Percentiles rank a stretch among this genome's conserved stretches.
These are phyloP conservation scores for Microdochium paspali DNA, from an alignment of 2,329 filamentous ascomycete genomes.

Conservation along the genomic window DNA sequence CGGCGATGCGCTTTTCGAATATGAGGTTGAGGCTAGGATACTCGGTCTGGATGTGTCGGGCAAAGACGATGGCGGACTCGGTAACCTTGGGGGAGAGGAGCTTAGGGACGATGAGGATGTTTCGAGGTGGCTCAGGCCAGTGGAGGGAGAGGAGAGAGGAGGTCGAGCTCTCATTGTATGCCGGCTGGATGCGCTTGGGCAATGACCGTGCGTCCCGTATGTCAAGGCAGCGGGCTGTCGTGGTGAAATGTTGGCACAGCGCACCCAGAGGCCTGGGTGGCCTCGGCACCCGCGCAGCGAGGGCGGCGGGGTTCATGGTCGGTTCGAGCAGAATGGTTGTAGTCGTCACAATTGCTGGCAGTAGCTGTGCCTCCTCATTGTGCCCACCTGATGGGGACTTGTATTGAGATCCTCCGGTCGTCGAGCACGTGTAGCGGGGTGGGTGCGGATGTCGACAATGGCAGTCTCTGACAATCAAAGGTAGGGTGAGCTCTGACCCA, in stretches of 20 bases:
- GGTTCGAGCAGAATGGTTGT: too few species aligned
- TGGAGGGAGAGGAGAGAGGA: slow-evolving; percentile 46
- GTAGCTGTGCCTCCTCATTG: too few species aligned
- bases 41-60: slow-evolving; percentile 65
- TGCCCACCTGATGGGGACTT: too few species aligned
- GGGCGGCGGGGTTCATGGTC: too few species aligned
- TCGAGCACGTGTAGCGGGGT: too few species aligned
- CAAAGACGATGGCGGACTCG: slow-evolving; percentile 43
- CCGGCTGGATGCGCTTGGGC: slow-evolving; percentile 48
- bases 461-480: too few species aligned
- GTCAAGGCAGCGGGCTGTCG: slow-evolving; percentile 29
- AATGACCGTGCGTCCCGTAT: slow-evolving; percentile 41
- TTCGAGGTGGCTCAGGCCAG: slow-evolving; percentile 44
- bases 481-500: too few species aligned
- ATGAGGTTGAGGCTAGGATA: slow-evolving; percentile 77
- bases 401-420: too few species aligned
- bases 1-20: slow-evolving; percentile 69
- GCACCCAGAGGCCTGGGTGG: background rate
- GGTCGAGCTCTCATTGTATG: slow-evolving; percentile 49
- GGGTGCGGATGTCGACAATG: too few species aligned
- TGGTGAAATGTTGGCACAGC: background rate
- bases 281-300: too few species aligned
- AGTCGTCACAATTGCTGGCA: too few species aligned
- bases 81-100: slow-evolving; percentile 44
- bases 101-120: slow-evolving; percentile 50